Evolutionary conservation across 2,329 filamentous ascomycete species (phyloP), one percentile per base, ranked within the genome.

Genomic region (Xylaria sp.): DNA sequence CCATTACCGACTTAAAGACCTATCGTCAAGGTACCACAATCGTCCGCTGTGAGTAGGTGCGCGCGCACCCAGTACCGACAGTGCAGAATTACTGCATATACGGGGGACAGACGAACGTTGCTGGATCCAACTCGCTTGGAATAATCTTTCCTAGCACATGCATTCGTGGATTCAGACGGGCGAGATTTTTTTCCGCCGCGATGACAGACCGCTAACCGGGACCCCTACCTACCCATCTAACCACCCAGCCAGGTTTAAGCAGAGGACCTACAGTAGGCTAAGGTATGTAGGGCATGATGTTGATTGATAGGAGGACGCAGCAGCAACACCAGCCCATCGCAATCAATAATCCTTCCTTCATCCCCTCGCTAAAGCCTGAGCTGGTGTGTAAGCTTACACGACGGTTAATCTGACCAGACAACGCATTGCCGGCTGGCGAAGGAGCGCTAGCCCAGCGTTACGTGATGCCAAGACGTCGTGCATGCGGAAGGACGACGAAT

Each of bases 381-480:
- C 34, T 56, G 60, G 55, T 55, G 47, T 64, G 57, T 58, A 69
- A 68, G 66, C 66, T 68, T 56, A 68, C 54, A 32, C 21, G 24
- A 14, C 58, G 30, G 58, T n/a, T 21, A 53, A 59, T 55, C 48
- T 60, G 48, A 63, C 57, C 27, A 55, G 67, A 63, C 51, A 54
- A 63, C 63, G 32, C 53, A 59, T 69, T 66, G 42, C 67, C 63
- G 63, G 21, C 47, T 54, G 47, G 30, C 12, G 24, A 56, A 48
- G 62, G 54, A 50, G 57, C 42, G 56, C 54, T 63, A 59, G 30
- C 36, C 45, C 17, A 21, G 36, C 39, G 42, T 65, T 68, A 68
- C 58, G 62, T 65, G 57, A 68, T 65, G 66, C 66, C 62, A 68
- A 68, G 57, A 57, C 17, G 14, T 12, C n/a, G 12, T 39, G n/a